Evolutionary conservation across 2,329 filamentous ascomycete species (phyloP).

Genomic region (Fusarium sp.): DNA sequence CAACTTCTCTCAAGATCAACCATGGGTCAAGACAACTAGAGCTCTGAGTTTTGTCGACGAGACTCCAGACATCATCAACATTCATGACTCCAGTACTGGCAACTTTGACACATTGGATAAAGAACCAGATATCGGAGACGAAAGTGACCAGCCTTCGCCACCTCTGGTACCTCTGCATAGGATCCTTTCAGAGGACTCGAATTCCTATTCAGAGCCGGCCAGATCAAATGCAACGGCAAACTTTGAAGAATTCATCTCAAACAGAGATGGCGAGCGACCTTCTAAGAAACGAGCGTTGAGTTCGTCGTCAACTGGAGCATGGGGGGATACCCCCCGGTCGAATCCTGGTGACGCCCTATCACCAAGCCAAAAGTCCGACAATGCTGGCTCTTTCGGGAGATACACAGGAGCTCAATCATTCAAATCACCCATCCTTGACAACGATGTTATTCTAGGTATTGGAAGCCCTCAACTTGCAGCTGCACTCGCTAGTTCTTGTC

Average conservation of each 20-base stretch:
- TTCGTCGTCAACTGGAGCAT: conserved; percentile 33
- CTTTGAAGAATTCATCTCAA: not conserved
- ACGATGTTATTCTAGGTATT: conserved; percentile 17
- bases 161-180: conserved; percentile 10
- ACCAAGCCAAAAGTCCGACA: conserved; percentile 31
- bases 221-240: conserved; percentile 6
- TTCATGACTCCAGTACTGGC: conserved; percentile 42
- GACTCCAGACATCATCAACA: conserved; percentile 49
- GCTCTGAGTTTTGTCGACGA: conserved; percentile 50
- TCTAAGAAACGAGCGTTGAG: conserved; percentile 44
- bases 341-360: conserved; percentile 28
- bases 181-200: conserved; percentile 11
- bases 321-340: conserved; percentile 31
- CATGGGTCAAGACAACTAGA: conserved; percentile 48
- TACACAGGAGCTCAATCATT: conserved; percentile 15
- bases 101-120: conserved; percentile 31
- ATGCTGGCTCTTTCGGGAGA: conserved; percentile 17
- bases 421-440: conserved; percentile 21
- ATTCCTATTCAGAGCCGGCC: conserved; percentile 6
- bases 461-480: conserved; percentile 19
- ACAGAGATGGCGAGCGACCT: conserved; percentile 24
- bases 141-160: conserved; percentile 29
- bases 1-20: conserved; percentile 47
- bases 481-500: conserved; percentile 22
- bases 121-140: conserved; percentile 8